These are phyloP conservation scores for Monotropa hypopitys DNA, from an alignment of 179 eudicot species.

Conservation along the genomic window DNA sequence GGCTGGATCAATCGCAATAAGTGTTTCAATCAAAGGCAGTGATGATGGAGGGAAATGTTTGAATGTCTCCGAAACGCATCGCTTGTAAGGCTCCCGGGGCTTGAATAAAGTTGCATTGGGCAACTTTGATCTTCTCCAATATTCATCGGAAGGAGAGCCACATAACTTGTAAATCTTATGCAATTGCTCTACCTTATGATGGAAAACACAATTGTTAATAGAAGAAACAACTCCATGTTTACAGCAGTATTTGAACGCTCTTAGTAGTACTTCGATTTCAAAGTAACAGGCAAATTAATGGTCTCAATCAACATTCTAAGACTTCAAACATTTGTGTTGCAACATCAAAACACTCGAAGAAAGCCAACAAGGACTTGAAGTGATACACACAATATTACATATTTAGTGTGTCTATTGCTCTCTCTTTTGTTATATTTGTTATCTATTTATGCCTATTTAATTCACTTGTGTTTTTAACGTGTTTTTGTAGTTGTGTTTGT, in stretches of 20 bases:
- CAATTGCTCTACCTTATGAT: constrained; percentile 68
- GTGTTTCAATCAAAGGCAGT: constrained; percentile 57
- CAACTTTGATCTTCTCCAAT: constrained; percentile 76
- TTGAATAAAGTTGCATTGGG: constrained; percentile 76
- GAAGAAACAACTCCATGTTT: neutral
- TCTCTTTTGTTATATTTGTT: no score
- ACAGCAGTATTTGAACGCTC: neutral
- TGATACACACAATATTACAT: no score
- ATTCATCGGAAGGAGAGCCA: constrained; percentile 91
- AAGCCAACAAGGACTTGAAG: neutral
- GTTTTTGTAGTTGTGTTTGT: no score
- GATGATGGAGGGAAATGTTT: constrained; percentile 69
- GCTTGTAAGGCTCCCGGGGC: constrained; percentile 76
- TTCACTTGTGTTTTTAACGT: no score
- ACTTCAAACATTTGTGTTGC: neutral
- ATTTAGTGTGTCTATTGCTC: no score
- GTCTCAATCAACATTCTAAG: neutral
- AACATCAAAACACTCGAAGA: neutral
- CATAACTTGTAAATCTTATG: constrained; percentile 81
- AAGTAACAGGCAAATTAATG: neutral
- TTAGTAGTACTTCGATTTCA: neutral
- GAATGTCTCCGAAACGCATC: constrained; percentile 56
- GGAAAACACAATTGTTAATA: constrained; percentile 11
- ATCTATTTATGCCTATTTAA: no score
- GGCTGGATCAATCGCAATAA: constrained; percentile 76